phyloP scores from a whole-genome alignment of 495 filamentous ascomycete species.

The Rostrohypoxylon terebratum region DNA sequence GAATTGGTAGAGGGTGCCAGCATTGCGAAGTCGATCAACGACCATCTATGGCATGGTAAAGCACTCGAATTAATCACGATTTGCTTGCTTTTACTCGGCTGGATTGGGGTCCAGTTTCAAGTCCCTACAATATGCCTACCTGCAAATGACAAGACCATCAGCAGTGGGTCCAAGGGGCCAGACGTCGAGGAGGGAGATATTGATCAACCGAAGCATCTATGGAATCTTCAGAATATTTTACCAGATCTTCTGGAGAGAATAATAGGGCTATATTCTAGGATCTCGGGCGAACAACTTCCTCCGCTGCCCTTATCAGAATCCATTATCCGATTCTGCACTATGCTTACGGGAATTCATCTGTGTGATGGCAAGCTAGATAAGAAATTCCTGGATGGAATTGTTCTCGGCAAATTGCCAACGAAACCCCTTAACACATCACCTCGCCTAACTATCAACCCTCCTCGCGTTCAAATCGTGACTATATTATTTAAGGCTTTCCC shows the following conservation, averaged over 20 bases:
- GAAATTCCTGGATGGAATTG: constrained; percentile 73
- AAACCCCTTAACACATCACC: constrained; percentile 56
- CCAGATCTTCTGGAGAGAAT: constrained; percentile 80
- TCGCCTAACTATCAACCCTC: constrained; percentile 62
- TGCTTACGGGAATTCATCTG: constrained; percentile 77
- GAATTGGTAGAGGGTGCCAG: constrained; percentile 84
- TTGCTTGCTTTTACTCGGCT: constrained; percentile 84
- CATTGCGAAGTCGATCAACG: constrained; percentile 81
- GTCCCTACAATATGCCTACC: constrained; percentile 68
- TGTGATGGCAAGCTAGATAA: constrained; percentile 75
- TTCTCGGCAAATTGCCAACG: constrained; percentile 56
- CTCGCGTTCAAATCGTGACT: constrained; percentile 74
- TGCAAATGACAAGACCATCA: constrained; percentile 59
- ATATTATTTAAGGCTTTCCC: constrained; percentile 81
- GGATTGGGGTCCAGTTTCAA: constrained; percentile 88
- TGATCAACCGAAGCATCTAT: constrained; percentile 58
- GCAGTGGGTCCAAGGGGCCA: constrained; percentile 59
- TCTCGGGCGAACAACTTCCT: constrained; percentile 84
- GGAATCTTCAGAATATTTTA: constrained; percentile 56
- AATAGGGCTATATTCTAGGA: constrained; percentile 81
- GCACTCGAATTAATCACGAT: constrained; percentile 88
- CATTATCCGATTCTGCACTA: constrained; percentile 79
- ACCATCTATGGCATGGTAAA: constrained; percentile 97
- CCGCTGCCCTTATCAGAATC: constrained; percentile 84
- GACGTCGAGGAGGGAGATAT: constrained; percentile 58